Conservation (phyloP, 352 stramenopile species). For the Phytopythium cucurbitacearum region DNA sequence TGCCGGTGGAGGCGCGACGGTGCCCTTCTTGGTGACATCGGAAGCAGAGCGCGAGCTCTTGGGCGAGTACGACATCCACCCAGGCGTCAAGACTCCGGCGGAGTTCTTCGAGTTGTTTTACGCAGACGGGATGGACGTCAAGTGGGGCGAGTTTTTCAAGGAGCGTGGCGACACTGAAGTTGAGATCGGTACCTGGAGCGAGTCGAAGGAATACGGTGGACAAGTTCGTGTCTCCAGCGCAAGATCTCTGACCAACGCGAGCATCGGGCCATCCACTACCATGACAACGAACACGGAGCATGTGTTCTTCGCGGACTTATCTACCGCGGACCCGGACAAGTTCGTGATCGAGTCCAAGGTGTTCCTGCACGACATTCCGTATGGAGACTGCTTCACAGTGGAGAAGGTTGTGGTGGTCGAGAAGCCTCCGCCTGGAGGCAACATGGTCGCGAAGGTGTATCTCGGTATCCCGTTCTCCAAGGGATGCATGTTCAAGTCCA, state of each 20-base stretch:
- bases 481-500: constrained; percentile 88
- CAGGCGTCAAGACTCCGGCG: constrained; percentile 35
- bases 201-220: constrained; percentile 64
- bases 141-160: constrained; percentile 62
- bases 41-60: constrained; percentile 58
- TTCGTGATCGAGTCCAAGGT: constrained; percentile 62
- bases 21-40: constrained; percentile 70
- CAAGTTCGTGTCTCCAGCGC: constrained; percentile 62
- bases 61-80: constrained; percentile 62
- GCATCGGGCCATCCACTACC: constrained; percentile 77
- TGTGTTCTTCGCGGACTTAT: constrained; percentile 35
- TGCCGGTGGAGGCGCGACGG: constrained; percentile 30
- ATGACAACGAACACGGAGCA: constrained; percentile 81
- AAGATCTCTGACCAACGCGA: constrained; percentile 73
- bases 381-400: constrained; percentile 82
- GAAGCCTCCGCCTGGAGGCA: constrained; percentile 23
- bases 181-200: constrained; percentile 57
- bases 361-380: constrained; percentile 81
- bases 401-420: constrained; percentile 68
- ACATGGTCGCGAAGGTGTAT: constrained; percentile 56
- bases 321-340: constrained; percentile 31
- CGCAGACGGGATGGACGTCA: constrained; percentile 34
- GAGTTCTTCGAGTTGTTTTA: constrained; percentile 76
- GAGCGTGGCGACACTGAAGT: constrained; percentile 73
- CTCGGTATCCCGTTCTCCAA: constrained; percentile 84